Base-by-base conservation (phyloP, 2,329 filamentous ascomycete genomes). In the Orbilia javanica region DNA sequence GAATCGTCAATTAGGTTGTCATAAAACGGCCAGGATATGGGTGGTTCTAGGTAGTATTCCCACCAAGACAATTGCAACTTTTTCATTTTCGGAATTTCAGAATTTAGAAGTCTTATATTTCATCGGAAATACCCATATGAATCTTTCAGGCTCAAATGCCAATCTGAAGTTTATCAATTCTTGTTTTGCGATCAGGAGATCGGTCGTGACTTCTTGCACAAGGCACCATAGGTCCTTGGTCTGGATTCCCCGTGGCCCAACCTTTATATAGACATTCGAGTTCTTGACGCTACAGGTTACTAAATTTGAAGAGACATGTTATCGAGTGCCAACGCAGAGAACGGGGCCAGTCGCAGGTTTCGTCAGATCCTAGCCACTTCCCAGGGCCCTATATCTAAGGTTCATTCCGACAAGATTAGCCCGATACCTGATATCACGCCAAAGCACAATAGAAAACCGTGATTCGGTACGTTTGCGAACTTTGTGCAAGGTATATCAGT, bases 301-400 rank as follows among this genome's bases (percentile, higher is more conserved):
- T 18, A 13, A 29, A 20, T 20, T 36, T 27, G 60, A 68, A 60
- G 60, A 60, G 70, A 15, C 52, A 20, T 44, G 73, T 44, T 70
- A 70, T 70, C 55, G 34, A 48, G 22, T 77, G 73, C 69, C 73
- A 77, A 77, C 73, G 73, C 73, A 77, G 69, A 70, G 66, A 36
- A 77, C 60, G 60, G 73, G 27, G 18, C 66, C 48, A 57, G 63
- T 70, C 52, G 73, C 73, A 77, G 73, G 29, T 62, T 57, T 67
- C 53, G 46, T 34, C 48, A n/a, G 34, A 77, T 64, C 73, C 66
- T 50, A 20, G 66, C 44, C 64, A 34, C 44, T 69, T 60, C 31
- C 53, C 50, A 77, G 69, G 63, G 48, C 60, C 66, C 52, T 50
- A 52, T 77, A 66, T 77, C 73, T 67, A 27, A 53, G 39, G 36